Conservation (phyloP, 306 rosid genomes). For the Begonia peltatifolia region DNA sequence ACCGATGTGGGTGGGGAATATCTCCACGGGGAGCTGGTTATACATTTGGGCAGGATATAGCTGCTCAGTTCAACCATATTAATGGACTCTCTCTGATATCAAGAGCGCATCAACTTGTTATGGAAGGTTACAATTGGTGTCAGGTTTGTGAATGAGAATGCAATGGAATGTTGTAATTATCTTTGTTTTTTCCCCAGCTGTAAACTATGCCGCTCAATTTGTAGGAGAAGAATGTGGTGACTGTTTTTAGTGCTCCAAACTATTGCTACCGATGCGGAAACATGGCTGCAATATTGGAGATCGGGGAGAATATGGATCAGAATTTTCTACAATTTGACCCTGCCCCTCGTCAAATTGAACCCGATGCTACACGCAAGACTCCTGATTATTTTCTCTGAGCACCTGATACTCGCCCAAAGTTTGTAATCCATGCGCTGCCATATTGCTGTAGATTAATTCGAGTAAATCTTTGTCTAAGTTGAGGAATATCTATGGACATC, state of each 20-base stretch:
- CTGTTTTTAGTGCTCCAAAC: constrained; percentile 97
- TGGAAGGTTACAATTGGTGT: constrained; percentile 99
- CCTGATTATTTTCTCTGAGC: constrained; percentile 97
- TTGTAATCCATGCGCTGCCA: constrained; percentile 52
- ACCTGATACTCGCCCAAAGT: constrained; percentile 14
- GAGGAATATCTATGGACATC: constrained; percentile 48
- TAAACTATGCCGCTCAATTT: constrained; percentile 10
- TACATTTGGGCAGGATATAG: constrained; percentile 97
- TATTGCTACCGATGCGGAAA: constrained; percentile 96
- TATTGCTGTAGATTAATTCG: constrained; percentile 58
- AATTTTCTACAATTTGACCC: constrained; percentile 98
- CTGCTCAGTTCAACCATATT: constrained; percentile 84
- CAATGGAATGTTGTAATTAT: neutral
- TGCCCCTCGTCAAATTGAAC: constrained; percentile 95
- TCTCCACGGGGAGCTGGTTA: constrained; percentile 99
- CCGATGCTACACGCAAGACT: constrained; percentile 95
- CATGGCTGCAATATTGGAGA: constrained; percentile 97
- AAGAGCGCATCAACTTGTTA: constrained; percentile 98
- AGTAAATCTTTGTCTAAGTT: constrained; percentile 40
- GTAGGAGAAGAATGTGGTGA: constrained; percentile 93
- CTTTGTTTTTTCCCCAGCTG: constrained; percentile 1
- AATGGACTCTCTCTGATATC: constrained; percentile 91
- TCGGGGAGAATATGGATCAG: constrained; percentile 97
- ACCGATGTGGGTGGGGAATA: constrained; percentile 99
- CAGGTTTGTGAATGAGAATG: constrained; percentile 32